Conservation (phyloP, 2,329 filamentous ascomycete genomes). For the Beauveria brongniartii region DNA sequence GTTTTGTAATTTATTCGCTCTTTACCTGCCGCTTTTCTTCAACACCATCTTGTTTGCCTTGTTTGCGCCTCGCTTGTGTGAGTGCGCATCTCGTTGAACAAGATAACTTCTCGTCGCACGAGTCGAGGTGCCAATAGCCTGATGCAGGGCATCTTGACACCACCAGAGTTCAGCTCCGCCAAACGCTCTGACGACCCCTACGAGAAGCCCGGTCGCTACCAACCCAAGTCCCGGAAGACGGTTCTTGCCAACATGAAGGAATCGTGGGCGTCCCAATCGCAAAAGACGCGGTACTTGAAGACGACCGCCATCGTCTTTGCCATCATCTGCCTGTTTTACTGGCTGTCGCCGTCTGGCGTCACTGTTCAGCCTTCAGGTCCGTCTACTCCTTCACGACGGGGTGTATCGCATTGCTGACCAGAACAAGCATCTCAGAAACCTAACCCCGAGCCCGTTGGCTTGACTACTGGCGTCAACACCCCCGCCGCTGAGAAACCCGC, state of each 20-base stretch:
- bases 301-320: conserved; percentile 54
- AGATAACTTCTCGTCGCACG: conserved; percentile 9
- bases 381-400: not conserved
- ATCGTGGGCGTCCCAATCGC: conserved; percentile 54
- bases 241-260: conserved; percentile 49
- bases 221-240: conserved; percentile 35
- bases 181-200: conserved; percentile 52
- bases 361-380: conserved; percentile 30
- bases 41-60: conserved; percentile 4
- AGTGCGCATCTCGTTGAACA: conserved; percentile 11
- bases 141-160: conserved; percentile 10
- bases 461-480: conserved; percentile 10
- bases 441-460: conserved; percentile 7
- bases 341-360: conserved; percentile 51
- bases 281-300: conserved; percentile 58
- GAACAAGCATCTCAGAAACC: conserved; percentile 1
- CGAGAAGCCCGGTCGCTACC: conserved; percentile 59
- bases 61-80: conserved; percentile 12
- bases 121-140: conserved; percentile 11
- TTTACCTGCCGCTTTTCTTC: not conserved
- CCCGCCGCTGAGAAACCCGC: conserved; percentile 2
- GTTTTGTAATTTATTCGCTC: not conserved
- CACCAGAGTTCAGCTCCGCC: not conserved
- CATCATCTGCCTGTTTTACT: conserved; percentile 55
- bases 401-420: not conserved